Conservation (phyloP, 306 rosid species). For the Acacia acuminata region DNA sequence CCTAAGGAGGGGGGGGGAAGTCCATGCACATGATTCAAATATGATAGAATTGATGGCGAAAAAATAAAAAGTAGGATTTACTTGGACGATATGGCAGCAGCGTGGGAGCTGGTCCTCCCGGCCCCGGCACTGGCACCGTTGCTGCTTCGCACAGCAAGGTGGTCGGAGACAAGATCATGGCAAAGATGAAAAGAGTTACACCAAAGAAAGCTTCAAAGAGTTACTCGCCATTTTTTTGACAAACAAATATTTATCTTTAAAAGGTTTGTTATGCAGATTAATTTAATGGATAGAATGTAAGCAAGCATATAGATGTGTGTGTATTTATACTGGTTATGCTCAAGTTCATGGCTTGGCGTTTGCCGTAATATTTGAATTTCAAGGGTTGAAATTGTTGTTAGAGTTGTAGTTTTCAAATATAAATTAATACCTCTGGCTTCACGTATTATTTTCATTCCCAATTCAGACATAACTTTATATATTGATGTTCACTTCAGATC, state of each 20-base stretch:
- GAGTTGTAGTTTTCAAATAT: neutral
- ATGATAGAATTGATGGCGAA: neutral
- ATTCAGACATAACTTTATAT: too few species aligned
- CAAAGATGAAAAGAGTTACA: constrained; percentile 38
- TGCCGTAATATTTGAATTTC: neutral
- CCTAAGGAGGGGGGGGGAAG: too few species aligned
- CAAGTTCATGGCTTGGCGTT: neutral
- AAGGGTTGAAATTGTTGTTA: neutral
- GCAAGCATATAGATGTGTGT: neutral
- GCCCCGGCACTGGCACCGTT: neutral
- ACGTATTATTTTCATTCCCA: too few species aligned
- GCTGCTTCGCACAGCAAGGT: constrained; percentile 32
- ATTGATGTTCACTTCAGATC: too few species aligned
- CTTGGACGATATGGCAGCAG: neutral
- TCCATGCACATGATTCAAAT: too few species aligned
- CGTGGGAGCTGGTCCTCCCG: neutral
- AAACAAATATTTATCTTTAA: neutral
- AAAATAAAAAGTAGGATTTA: neutral
- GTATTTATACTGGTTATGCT: neutral
- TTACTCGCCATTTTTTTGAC: constrained; percentile 24
- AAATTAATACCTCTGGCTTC: neutral
- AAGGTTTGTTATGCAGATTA: neutral
- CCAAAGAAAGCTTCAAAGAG: constrained; percentile 28
- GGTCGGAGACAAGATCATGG: constrained; percentile 31
- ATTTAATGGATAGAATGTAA: neutral